Evolutionary conservation across 1,284 basidiomycete species (phyloP).

Genomic region (Heliocybe sulcata): DNA sequence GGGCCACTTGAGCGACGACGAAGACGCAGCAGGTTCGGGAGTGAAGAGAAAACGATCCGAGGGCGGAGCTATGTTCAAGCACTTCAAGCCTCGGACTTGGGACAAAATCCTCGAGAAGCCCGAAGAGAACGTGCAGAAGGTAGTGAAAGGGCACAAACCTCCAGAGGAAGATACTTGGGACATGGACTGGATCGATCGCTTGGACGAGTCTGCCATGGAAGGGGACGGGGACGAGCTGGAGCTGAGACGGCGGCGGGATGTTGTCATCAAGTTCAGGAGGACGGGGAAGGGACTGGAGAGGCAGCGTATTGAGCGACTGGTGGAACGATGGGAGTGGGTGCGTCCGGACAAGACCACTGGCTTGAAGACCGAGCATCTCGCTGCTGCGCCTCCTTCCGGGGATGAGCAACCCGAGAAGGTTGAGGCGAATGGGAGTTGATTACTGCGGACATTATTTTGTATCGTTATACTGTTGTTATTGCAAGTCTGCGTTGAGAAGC

Average conservation of each 20-base stretch:
- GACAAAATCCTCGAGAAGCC: slow-evolving; percentile 40
- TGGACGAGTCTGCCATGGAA: background rate
- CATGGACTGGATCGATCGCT: slow-evolving; percentile 9
- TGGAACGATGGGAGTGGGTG: slow-evolving; percentile 62
- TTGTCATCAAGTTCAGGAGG: slow-evolving; percentile 52
- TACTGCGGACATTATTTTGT: too few relatives aligned
- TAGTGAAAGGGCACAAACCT: slow-evolving; percentile 27
- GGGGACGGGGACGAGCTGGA: slow-evolving; percentile 33
- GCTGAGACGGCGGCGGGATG: slow-evolving; percentile 40
- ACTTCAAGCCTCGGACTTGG: slow-evolving; percentile 65
- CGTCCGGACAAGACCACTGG: background rate
- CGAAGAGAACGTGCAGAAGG: slow-evolving; percentile 29
- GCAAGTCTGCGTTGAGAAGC: too few relatives aligned
- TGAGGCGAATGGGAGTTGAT: too few relatives aligned
- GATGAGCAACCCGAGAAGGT: too few relatives aligned
- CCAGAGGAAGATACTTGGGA: slow-evolving; percentile 21
- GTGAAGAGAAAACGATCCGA: slow-evolving; percentile 48
- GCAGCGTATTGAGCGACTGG: slow-evolving; percentile 57
- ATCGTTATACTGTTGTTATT: too few relatives aligned
- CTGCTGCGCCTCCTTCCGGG: too few relatives aligned
- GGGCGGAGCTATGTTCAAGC: slow-evolving; percentile 36
- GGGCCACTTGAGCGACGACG: slow-evolving; percentile 66
- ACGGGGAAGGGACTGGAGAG: slow-evolving; percentile 53
- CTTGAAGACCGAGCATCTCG: too few relatives aligned
- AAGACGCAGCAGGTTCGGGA: slow-evolving; percentile 30